Conservation (phyloP, 768 basidiomycete species). For the Mrakia blollopis region DNA sequence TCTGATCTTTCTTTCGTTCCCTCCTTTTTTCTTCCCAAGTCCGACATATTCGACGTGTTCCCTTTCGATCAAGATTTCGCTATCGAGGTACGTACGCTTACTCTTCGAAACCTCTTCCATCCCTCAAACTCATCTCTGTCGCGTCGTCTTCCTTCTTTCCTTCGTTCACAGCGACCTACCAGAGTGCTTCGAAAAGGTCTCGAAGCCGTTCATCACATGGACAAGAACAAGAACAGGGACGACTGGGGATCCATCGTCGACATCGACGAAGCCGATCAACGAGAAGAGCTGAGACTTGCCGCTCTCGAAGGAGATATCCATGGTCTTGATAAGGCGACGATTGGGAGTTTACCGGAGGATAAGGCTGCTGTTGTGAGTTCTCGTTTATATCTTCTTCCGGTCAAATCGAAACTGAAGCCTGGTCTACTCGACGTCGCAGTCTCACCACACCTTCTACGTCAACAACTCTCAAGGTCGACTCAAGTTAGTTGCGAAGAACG, state of each 20-base stretch:
- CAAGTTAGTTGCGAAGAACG: conserved; percentile 79
- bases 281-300: conserved; percentile 43
- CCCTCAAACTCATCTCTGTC: neutral
- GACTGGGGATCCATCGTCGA: conserved; percentile 27
- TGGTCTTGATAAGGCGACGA: conserved; percentile 41
- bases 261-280: conserved; percentile 24
- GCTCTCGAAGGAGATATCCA: conserved; percentile 24
- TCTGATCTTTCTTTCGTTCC: too few relatives aligned
- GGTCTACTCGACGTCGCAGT: neutral
- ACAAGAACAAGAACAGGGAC: neutral
- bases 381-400: too few relatives aligned
- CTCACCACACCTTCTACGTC: conserved; percentile 91
- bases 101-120: neutral
- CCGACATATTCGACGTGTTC: conserved; percentile 90
- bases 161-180: conserved; percentile 56
- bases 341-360: conserved; percentile 45
- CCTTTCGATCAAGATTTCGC: conserved; percentile 80
- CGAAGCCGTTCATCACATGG: conserved; percentile 40
- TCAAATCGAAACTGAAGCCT: too few relatives aligned
- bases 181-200: conserved; percentile 83
- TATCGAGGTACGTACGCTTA: conserved; percentile 52
- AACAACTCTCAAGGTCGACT: conserved; percentile 83
- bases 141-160: neutral
- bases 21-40: too few relatives aligned
- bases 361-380: neutral